These are phyloP conservation scores for Marasmius sp. DNA, from an alignment of 1,284 basidiomycete genomes.

Conservation along the genomic window DNA sequence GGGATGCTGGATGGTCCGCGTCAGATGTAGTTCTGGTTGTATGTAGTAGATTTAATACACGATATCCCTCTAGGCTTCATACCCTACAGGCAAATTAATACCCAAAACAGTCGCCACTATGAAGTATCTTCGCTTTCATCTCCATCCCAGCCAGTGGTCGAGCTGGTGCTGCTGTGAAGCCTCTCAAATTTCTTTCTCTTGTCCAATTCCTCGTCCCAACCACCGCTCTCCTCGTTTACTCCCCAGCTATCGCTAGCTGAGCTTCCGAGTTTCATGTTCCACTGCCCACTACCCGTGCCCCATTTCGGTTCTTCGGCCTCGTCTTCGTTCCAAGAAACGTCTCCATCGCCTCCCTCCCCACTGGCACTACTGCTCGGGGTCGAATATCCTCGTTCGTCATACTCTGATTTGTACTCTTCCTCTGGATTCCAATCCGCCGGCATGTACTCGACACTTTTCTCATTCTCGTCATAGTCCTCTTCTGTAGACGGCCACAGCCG, in stretches of 20 bases:
- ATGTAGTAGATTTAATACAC: background rate
- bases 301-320: conserved; percentile 6
- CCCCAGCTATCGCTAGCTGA: background rate
- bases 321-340: conserved; percentile 14
- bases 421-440: conserved; percentile 13
- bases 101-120: conserved; percentile 1
- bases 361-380: background rate
- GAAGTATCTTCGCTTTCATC: conserved; percentile 38
- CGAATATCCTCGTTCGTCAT: conserved; percentile 1
- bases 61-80: background rate
- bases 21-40: background rate
- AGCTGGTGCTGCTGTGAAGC: conserved; percentile 23
- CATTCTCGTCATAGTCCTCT: conserved; percentile 3
- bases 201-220: conserved; percentile 6
- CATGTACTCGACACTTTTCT: conserved; percentile 10
- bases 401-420: conserved; percentile 10
- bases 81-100: background rate
- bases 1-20: background rate
- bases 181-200: background rate
- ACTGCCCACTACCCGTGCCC: background rate
- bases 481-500: conserved; percentile 15
- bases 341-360: conserved; percentile 2
- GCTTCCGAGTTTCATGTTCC: background rate
- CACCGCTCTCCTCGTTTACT: conserved; percentile 6
- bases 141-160: conserved; percentile 41